Base-by-base conservation (phyloP, 768 basidiomycete genomes). In the Leccinum subgranulosum region DNA sequence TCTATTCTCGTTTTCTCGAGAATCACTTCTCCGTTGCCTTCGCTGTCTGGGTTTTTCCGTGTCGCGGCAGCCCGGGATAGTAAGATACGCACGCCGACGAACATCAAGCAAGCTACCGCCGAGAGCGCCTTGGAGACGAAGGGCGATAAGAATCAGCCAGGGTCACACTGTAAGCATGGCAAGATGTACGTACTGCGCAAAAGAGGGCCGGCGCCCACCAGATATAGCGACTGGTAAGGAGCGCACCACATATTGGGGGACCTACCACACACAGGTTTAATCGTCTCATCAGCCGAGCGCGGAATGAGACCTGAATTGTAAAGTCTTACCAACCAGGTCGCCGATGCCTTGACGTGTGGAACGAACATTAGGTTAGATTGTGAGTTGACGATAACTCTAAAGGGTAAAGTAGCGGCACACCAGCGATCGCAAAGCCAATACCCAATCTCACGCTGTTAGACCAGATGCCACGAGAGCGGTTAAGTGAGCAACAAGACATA, bases 151-250 rank as follows among this genome's bases (percentile, higher is more conserved):
- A 19, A 19, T 43, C 41, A 19, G 6, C 41, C 11, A 43, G 10
- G 41, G 10, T 43, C 19, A 12, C 19, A 11, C 41, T 43, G 19
- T 12, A 19, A 12, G 5, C 39, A 6, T 19, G 6, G 4, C 41
- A 19, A 31, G 45, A 34, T 4, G 6, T 39, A 61, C 66, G n/a
- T 60, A 76, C 72, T 49, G 79, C 83, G 33, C 79, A 73, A 61
- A 84, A 86, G 10, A 84, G 39, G 1, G 78, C 77, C 3, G 84
- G 81, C 14, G 77, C 74, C 80, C 81, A 84, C 85, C 85, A 86
- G 4, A 77, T 67, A 62, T 79, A 84, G 3, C 72, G 67, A 10
- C 66, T 49, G 0, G 82, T 77, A 4, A 86, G 71, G 19, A 86
- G 72, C 3, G 82, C 80, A 3, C 85, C 85, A 36, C 77, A 78